Conservation (phyloP, 441 rosid genomes). For the Eutrema salsugineum region DNA sequence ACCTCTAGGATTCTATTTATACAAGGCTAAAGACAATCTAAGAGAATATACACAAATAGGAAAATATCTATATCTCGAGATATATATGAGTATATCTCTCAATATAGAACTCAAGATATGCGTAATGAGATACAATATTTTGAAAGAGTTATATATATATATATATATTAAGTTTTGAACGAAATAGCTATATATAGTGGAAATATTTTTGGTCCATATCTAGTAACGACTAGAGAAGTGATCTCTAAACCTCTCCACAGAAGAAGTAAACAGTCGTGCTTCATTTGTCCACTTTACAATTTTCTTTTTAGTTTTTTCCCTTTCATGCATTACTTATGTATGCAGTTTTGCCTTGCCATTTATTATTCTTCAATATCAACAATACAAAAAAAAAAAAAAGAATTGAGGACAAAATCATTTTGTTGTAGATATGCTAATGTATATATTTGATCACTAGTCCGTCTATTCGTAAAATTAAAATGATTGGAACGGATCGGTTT, state of each 20-base stretch:
- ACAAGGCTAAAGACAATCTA: too few relatives aligned
- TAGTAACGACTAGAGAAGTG: slow-evolving; percentile 13
- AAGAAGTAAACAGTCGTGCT: slow-evolving; percentile 3
- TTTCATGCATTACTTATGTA: slow-evolving; percentile 3
- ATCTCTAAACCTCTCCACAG: slow-evolving; percentile 17
- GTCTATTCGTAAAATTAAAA: background rate
- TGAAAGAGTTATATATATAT: background rate
- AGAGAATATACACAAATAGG: too few relatives aligned
- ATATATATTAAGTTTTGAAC: background rate
- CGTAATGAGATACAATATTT: background rate
- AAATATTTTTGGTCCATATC: background rate
- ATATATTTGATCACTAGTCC: background rate
- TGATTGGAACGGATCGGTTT: background rate
- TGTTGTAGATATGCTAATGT: background rate
- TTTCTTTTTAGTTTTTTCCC: background rate
- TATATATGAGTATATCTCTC: too few relatives aligned
- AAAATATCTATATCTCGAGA: too few relatives aligned
- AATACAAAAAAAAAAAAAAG: background rate
- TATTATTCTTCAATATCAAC: background rate
- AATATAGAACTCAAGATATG: background rate
- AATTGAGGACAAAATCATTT: background rate
- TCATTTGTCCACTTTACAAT: background rate
- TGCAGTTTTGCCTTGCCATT: background rate
- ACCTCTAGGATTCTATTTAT: too few relatives aligned
- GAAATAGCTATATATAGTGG: background rate